Evolutionary conservation across 495 filamentous ascomycete species (phyloP), one percentile per base, ranked within the genome.

Genomic region (Penicillium goetzii): DNA sequence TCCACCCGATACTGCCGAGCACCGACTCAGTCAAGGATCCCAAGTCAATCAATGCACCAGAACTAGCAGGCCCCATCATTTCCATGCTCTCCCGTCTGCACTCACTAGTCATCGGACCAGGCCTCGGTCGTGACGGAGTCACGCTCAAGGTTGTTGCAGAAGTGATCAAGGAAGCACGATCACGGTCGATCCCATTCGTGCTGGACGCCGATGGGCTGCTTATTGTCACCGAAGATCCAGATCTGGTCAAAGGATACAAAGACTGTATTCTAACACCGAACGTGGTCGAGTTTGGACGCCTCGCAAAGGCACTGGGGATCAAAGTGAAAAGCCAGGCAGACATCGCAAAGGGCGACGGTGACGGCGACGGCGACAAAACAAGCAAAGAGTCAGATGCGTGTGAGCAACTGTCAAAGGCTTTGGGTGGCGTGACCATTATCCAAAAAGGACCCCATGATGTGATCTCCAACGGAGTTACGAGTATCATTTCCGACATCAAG

Each of bases 201-300:
- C 78, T 99, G 10, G 95, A 99, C 73, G 95, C 95, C 6, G 95
- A 99, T 77, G 95, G 92, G 6, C 77, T 99, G 41, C 84, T 86
- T 25, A 74, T 99, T 7, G 86, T 94, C 32, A 86, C 89, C 60
- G 86, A 86, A 58, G 78, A 88, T 53, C 95, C 95, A 15, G 87
- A 87, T 25, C 78, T 97, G 3, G 83, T 99, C 4, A 83, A 86
- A 28, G 92, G 91, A 1, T 97, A 93, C 74, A 85, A 81, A 45
- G 82, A 92, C 52, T 97, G 92, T 54, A 92, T 99, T 47, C 78
- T 99, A 40, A 99, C 95, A 32, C 95, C 95, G 0, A 99, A 99
- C 61, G 90, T 96, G 7, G 90, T 94, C 0, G 95, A 99, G 75
- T 99, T 99, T 76, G 88, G 84, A 8, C 81, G 95, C 38, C 72